Conservation (phyloP, 2,329 filamentous ascomycete genomes). For the Aspergillus udagawae region DNA sequence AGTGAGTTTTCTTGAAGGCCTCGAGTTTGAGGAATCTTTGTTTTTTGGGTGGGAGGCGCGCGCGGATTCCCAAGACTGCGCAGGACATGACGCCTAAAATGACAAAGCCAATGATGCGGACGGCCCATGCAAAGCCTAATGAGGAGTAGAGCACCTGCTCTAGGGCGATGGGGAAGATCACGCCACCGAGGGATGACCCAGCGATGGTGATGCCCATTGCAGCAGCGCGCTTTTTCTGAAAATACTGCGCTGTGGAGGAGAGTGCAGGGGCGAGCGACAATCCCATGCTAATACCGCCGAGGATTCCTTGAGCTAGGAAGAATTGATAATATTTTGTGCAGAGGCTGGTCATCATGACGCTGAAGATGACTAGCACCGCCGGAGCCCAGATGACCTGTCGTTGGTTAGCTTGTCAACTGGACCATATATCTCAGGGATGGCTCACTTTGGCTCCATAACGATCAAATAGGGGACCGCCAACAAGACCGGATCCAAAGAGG, state of each 20-base stretch:
- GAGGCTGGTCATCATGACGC: constrained; percentile 38
- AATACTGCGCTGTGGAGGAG: constrained; percentile 46
- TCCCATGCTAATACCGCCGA: constrained; percentile 10
- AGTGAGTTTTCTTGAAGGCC: constrained; percentile 21
- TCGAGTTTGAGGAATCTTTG: constrained; percentile 15
- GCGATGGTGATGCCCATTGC: constrained; percentile 47
- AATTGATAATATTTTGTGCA: constrained; percentile 54
- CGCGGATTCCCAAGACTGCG: constrained; percentile 25
- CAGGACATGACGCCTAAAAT: constrained; percentile 44
- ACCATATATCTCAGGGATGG: too few species aligned
- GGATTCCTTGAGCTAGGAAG: constrained; percentile 29
- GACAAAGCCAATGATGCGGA: constrained; percentile 51
- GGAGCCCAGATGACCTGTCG: constrained; percentile 4
- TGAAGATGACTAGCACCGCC: constrained; percentile 10
- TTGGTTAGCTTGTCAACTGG: too few species aligned
- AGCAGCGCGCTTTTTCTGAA: constrained; percentile 45
- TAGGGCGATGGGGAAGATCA: constrained; percentile 49
- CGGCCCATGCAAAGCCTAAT: constrained; percentile 51
- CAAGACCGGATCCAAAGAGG: constrained; percentile 38
- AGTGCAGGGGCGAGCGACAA: constrained; percentile 45
- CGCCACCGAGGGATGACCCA: constrained; percentile 50
- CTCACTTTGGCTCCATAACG: constrained; percentile 31
- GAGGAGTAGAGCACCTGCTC: constrained; percentile 44
- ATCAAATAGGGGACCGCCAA: constrained; percentile 46
- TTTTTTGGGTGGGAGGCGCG: constrained; percentile 20